These are phyloP conservation scores for Leishmania aethiopica DNA, from an alignment of 208 protist genomes.

Conservation along the genomic window DNA sequence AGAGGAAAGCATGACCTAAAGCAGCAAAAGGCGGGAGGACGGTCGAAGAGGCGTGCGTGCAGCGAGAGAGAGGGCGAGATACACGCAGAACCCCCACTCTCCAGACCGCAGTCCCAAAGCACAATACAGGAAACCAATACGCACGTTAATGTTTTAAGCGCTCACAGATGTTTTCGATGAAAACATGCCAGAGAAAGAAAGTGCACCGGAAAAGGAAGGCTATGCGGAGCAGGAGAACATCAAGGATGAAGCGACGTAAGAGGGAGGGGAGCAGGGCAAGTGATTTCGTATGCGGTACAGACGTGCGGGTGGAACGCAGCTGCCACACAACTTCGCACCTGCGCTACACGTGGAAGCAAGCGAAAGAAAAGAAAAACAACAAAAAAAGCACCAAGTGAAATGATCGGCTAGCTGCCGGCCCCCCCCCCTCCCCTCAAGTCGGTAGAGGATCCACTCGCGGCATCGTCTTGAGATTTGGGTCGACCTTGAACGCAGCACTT, in stretches of 20 bases:
- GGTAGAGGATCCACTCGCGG: conserved; percentile 17
- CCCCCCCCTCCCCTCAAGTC: background rate
- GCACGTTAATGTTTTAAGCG: background rate
- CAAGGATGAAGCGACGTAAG: too few species aligned
- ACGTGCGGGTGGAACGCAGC: background rate
- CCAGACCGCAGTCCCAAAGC: too few species aligned
- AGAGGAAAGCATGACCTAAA: background rate
- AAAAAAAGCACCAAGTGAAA: background rate
- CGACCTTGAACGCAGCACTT: conserved; percentile 39
- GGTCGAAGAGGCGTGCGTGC: too few species aligned
- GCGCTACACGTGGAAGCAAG: background rate
- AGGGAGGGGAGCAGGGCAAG: too few species aligned
- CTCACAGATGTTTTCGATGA: background rate
- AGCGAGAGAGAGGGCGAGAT: background rate
- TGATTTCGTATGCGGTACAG: background rate
- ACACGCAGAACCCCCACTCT: background rate
- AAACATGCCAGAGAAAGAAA: background rate
- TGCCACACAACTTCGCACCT: background rate
- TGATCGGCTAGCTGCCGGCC: background rate
- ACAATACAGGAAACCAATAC: background rate
- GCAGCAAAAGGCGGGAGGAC: background rate
- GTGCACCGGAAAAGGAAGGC: background rate
- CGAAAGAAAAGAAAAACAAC: conserved; percentile 4
- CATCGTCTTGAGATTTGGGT: conserved; percentile 39
- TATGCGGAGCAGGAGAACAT: too few species aligned